These are phyloP conservation scores for Pythium oligandrum DNA, from an alignment of 352 stramenopile genomes.

Conservation along the genomic window DNA sequence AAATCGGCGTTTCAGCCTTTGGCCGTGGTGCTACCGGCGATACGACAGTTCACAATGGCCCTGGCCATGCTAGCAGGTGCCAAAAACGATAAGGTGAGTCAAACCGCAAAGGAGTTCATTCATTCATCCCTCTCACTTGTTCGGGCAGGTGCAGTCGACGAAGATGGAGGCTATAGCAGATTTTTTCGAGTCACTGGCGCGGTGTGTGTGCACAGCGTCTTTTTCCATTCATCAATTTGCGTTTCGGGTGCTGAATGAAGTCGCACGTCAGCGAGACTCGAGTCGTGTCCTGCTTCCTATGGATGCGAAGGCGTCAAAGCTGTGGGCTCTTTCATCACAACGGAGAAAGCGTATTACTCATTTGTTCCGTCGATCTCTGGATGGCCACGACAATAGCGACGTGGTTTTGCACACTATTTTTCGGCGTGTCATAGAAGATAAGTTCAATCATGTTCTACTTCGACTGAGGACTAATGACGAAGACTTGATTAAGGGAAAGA, in stretches of 20 bases:
- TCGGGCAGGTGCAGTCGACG: too few relatives aligned
- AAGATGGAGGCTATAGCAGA: too few relatives aligned
- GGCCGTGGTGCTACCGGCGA: too few relatives aligned
- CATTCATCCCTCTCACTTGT: too few relatives aligned
- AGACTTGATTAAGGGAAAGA: background rate
- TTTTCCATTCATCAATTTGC: background rate
- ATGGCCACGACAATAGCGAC: constrained; percentile 9
- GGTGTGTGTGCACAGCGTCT: background rate
- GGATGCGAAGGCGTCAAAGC: constrained; percentile 1
- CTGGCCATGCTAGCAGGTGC: too few relatives aligned
- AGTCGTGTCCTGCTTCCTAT: constrained; percentile 12
- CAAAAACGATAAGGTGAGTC: too few relatives aligned
- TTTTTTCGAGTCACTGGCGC: too few relatives aligned
- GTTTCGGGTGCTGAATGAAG: constrained; percentile 4
- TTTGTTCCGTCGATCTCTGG: constrained; percentile 15
- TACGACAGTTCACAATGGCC: too few relatives aligned
- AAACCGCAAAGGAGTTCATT: too few relatives aligned
- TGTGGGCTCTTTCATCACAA: background rate
- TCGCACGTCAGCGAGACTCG: constrained; percentile 3
- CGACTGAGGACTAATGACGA: constrained; percentile 4
- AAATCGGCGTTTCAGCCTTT: too few relatives aligned
- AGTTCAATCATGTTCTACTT: background rate
- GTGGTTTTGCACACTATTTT: constrained; percentile 22
- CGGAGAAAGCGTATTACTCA: background rate
- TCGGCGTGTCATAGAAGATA: constrained; percentile 18